Conservation (phyloP, 2,329 filamentous ascomycete species). For the Fonsecaea pugnacius region DNA sequence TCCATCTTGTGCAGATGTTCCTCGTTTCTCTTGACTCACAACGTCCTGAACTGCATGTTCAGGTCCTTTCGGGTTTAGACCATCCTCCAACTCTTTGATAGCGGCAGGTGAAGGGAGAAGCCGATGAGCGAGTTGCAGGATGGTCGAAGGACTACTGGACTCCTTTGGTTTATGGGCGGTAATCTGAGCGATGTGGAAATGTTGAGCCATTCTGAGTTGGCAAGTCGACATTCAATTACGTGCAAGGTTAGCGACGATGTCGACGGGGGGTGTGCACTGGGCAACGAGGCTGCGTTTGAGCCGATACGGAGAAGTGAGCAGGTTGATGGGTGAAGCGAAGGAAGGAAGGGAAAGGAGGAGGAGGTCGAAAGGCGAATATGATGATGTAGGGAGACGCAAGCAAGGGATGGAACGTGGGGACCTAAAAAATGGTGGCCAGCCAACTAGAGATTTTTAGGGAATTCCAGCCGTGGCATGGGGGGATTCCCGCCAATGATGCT, state of each 20-base stretch:
- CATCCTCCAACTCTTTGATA: slow-evolving; percentile 35
- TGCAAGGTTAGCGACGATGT: slow-evolving; percentile 22
- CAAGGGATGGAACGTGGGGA: slow-evolving; percentile 12
- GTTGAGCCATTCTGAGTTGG: slow-evolving; percentile 41
- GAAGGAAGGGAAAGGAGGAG: background rate
- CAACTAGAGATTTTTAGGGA: slow-evolving; percentile 22
- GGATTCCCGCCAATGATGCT: slow-evolving; percentile 4
- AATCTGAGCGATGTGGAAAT: slow-evolving; percentile 37
- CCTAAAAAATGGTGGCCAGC: slow-evolving; percentile 19
- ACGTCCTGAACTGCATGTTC: slow-evolving; percentile 24
- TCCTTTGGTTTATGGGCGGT: slow-evolving; percentile 38
- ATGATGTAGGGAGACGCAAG: slow-evolving; percentile 13
- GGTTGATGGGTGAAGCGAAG: background rate
- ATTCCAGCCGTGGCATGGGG: slow-evolving; percentile 15
- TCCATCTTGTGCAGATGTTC: slow-evolving; percentile 23
- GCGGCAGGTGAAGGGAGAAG: slow-evolving; percentile 30
- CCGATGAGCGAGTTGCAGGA: slow-evolving; percentile 35
- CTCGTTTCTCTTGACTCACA: slow-evolving; percentile 34
- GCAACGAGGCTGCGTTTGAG: slow-evolving; percentile 11
- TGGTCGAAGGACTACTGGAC: slow-evolving; percentile 37
- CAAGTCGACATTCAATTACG: slow-evolving; percentile 40
- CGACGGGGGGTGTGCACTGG: slow-evolving; percentile 10
- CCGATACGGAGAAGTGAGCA: slow-evolving; percentile 1
- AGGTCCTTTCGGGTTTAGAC: slow-evolving; percentile 35
- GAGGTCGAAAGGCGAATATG: slow-evolving; percentile 8